Evolutionary conservation across 2,329 filamentous ascomycete genomes (phyloP), one percentile per base, ranked within the genome.

Genomic region (Scorias spongiosa): DNA sequence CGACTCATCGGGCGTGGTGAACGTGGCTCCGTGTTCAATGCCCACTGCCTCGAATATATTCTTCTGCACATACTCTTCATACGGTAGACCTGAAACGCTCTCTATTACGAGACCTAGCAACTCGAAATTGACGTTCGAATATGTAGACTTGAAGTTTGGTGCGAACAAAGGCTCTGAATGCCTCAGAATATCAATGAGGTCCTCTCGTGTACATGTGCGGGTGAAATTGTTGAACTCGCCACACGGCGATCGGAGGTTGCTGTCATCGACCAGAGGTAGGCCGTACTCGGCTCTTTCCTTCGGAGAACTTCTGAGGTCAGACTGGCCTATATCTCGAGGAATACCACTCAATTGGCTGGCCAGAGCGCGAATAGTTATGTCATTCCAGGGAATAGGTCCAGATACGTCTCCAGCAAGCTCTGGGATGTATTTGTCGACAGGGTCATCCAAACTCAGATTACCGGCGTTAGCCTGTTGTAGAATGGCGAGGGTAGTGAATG

Each of bases 391-490:
- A n/a, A 67, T 58, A 11, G 51, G 44, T 26, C 59, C 67, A 2
- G 63, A 57, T 1, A 65, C 60, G 3, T 62, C 54, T 1, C 55
- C 54, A 0, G 62, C 60, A 0, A 78, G 62, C 28, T 71, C 70
- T 0, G 72, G 71, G 2, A 69, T 62, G 3, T 74, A 45, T 0
- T 54, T 36, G 0, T 62, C 60, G 0, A 76, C 48, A 29, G 74
- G 66, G 5, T 63, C 64, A 5, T 67, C 63, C 0, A 76, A 59
- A 2, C 54, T 55, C 0, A 77, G 49, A 0, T 68, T 58, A 0
- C 70, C 72, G 6, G 67, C 64, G 26, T 75, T 70, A 2, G 76
- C 69, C 42, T 71, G 70, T 43, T 75, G 68, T 10, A 78, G 53
- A 2, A 67, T 63, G 2, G 71, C 70, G 41, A 78, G 65, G 2